These are phyloP conservation scores for Plectosphaerella sp. DNA, from an alignment of 2,329 filamentous ascomycete genomes.

Conservation along the genomic window DNA sequence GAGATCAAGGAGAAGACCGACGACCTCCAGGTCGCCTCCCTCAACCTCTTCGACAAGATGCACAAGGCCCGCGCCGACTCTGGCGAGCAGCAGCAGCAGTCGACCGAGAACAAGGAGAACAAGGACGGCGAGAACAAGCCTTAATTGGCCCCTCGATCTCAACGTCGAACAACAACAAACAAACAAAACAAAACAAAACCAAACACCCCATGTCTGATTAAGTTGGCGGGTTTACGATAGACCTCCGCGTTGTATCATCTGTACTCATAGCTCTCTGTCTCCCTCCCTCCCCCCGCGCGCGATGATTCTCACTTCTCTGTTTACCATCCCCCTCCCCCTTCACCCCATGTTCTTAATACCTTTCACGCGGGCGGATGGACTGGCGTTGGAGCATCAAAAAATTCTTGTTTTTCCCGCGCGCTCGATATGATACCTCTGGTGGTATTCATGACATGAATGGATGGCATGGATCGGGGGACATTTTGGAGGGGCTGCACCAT, in stretches of 20 bases:
- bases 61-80: slow-evolving; percentile 85
- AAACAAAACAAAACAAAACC: slow-evolving; percentile 4
- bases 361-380: slow-evolving; percentile 34
- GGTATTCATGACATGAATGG: slow-evolving; percentile 42
- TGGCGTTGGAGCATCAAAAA: slow-evolving; percentile 51
- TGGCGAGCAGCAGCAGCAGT: slow-evolving; percentile 49
- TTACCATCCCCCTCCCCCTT: slow-evolving; percentile 26
- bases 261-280: slow-evolving; percentile 41
- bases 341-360: slow-evolving; percentile 39
- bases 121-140: slow-evolving; percentile 53
- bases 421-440: slow-evolving; percentile 27
- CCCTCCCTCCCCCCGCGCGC: slow-evolving; percentile 20
- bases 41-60: slow-evolving; percentile 99
- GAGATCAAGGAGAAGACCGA: slow-evolving; percentile 99
- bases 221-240: slow-evolving; percentile 26
- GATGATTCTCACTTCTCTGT: slow-evolving; percentile 18
- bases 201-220: slow-evolving; percentile 22
- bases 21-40: slow-evolving; percentile 89
- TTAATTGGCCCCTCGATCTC: slow-evolving; percentile 34
- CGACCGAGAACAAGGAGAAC: slow-evolving; percentile 70
- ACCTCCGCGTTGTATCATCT: slow-evolving; percentile 36
- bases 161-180: slow-evolving; percentile 13
- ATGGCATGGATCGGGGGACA: slow-evolving; percentile 34
- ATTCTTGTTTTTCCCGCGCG: slow-evolving; percentile 18
- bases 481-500: slow-evolving; percentile 34